A percentile compares a stretch with the other conserved stretches of the same genome.
Conservation (phyloP, 2,329 filamentous ascomycete genomes). For the Aspergillus hortae region DNA sequence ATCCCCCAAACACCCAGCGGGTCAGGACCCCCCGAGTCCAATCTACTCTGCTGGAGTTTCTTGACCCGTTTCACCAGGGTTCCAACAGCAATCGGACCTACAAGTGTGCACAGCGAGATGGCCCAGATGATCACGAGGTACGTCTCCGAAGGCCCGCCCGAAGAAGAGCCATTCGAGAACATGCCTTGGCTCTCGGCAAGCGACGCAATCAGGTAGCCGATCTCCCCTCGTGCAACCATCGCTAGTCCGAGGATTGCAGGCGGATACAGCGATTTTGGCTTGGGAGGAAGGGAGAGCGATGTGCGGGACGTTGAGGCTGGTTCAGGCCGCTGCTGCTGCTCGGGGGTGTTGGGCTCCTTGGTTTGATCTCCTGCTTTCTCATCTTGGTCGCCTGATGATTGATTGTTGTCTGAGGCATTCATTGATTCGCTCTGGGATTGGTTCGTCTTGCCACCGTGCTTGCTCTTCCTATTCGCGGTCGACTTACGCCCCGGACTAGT, state of each 20-base stretch:
- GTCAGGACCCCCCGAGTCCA: constrained; percentile 25
- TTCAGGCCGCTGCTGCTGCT: neutral
- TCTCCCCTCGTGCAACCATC: constrained; percentile 77
- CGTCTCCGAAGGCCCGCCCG: constrained; percentile 38
- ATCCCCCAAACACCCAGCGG: constrained; percentile 47
- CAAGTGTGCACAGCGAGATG: constrained; percentile 55
- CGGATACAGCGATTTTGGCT: constrained; percentile 63
- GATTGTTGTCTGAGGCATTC: no score
- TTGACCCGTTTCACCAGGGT: constrained; percentile 47
- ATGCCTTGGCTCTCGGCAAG: constrained; percentile 57
- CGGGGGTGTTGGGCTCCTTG: neutral
- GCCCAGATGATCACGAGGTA: constrained; percentile 56
- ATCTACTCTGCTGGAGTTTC: constrained; percentile 31
- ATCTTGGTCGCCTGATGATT: no score
- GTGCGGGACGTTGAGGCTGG: neutral
- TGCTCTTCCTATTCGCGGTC: neutral
- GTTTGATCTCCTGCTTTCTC: no score
- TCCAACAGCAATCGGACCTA: constrained; percentile 53
- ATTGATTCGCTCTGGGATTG: no score
- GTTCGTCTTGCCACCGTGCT: neutral
- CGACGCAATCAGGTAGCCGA: constrained; percentile 71
- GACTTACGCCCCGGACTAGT: neutral
- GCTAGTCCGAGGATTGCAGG: constrained; percentile 62
- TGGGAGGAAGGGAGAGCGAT: constrained; percentile 27
- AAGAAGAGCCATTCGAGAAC: constrained; percentile 27